Percentiles rank a stretch among this genome's conserved stretches.
Conservation (phyloP, 352 stramenopile genomes). For the Globisporangium abappressorium region DNA sequence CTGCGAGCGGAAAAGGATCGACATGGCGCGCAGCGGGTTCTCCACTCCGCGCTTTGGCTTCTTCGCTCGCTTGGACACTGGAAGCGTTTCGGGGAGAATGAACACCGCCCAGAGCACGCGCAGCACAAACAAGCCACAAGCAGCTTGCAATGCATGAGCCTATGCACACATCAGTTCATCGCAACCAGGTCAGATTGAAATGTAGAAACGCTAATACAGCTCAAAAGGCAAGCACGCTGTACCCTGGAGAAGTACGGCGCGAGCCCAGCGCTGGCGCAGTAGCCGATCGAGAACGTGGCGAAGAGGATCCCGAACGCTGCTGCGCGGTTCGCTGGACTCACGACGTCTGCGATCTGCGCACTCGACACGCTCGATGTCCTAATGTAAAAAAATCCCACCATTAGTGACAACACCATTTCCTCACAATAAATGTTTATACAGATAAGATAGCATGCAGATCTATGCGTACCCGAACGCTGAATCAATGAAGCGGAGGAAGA, state of each 20-base stretch:
- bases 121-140: constrained; percentile 40
- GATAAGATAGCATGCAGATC: background rate
- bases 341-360: constrained; percentile 59
- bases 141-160: constrained; percentile 47
- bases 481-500: constrained; percentile 50
- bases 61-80: constrained; percentile 26
- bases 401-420: background rate
- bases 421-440: background rate
- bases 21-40: constrained; percentile 60
- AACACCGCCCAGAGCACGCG: constrained; percentile 55
- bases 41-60: constrained; percentile 33
- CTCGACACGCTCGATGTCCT: constrained; percentile 57
- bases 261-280: constrained; percentile 47
- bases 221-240: background rate
- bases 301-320: constrained; percentile 59
- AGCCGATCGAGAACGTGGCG: constrained; percentile 50
- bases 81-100: constrained; percentile 59
- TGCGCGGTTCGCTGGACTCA: constrained; percentile 48
- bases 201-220: background rate
- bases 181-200: background rate
- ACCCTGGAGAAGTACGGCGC: constrained; percentile 56
- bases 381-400: background rate
- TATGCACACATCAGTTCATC: constrained; percentile 11
- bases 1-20: constrained; percentile 60
- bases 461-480: constrained; percentile 44